Conservation (phyloP, 352 stramenopile genomes). For the Globisporangium sylvaticum region DNA sequence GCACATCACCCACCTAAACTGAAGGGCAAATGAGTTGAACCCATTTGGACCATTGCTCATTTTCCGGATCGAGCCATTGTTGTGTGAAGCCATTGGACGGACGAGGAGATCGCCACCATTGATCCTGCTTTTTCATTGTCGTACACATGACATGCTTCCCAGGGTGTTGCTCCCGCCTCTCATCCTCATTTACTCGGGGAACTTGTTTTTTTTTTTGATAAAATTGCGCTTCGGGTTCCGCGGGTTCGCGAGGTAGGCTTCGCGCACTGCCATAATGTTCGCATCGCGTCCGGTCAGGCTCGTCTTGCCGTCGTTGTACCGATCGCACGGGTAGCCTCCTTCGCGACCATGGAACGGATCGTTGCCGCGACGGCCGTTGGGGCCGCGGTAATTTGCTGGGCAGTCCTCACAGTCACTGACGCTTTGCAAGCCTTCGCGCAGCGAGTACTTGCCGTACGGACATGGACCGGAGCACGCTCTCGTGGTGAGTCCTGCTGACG, state of each 20-base stretch:
- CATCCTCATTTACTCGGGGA: not conserved
- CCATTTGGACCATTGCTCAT: not conserved
- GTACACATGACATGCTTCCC: no score
- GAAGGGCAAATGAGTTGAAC: not conserved
- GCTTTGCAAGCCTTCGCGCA: conserved; percentile 44
- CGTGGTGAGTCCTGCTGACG: conserved; percentile 44
- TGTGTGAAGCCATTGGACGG: not conserved
- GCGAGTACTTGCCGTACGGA: conserved; percentile 65
- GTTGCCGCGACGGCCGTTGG: conserved; percentile 55
- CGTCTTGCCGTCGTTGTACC: conserved; percentile 47
- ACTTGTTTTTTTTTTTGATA: conserved; percentile 20
- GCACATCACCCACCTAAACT: not conserved
- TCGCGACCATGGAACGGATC: conserved; percentile 29
- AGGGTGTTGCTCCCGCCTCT: not conserved
- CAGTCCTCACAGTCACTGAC: conserved; percentile 65
- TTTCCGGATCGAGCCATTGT: not conserved
- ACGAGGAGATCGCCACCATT: no score
- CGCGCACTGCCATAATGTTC: conserved; percentile 23
- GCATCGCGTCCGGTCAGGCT: conserved; percentile 35
- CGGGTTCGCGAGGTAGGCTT: conserved; percentile 27
- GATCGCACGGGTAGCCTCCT: conserved; percentile 60
- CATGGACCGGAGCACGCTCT: conserved; percentile 59
- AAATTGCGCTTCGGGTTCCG: conserved; percentile 11
- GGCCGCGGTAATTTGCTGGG: conserved; percentile 49
- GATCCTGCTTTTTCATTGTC: no score